Percentiles rank a stretch among this genome's conserved stretches.
These are phyloP conservation scores for Neurospora sp. DNA, from an alignment of 495 filamentous ascomycete genomes.

Conservation along the genomic window DNA sequence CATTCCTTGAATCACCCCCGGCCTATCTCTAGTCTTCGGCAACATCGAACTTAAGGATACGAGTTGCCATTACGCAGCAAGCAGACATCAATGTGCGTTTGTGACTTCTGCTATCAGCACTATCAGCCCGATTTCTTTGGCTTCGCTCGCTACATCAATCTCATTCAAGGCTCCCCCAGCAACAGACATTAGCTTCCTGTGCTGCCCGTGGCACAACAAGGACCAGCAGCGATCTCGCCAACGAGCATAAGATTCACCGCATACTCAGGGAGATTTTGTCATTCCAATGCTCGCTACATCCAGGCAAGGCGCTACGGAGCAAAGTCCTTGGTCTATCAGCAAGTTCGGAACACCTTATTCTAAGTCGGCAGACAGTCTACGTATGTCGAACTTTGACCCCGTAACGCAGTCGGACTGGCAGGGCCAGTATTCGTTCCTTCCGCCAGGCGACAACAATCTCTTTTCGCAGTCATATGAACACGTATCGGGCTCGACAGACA, in stretches of 20 bases:
- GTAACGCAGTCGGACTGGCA: conserved; percentile 52
- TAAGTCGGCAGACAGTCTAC: conserved; percentile 39
- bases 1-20: not conserved
- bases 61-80: not conserved
- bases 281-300: conserved; percentile 49
- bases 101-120: not conserved
- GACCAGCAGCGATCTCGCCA: conserved; percentile 5
- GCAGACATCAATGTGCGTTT: not conserved
- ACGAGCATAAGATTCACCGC: conserved; percentile 12
- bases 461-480: conserved; percentile 41
- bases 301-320: conserved; percentile 46
- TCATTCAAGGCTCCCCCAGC: not conserved
- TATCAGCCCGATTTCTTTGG: not conserved
- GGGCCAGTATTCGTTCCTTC: conserved; percentile 46
- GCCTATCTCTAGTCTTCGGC: not conserved
- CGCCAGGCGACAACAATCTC: conserved; percentile 38
- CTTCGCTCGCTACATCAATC: not conserved
- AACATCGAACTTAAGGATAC: not conserved
- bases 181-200: not conserved
- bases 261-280: not conserved
- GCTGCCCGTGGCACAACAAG: conserved; percentile 9
- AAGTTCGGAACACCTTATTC: conserved; percentile 45
- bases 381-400: conserved; percentile 49
- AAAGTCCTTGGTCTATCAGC: conserved; percentile 47
- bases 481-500: conserved; percentile 29